Evolutionary conservation across 257 asterid genomes (phyloP).

Genomic region (Solanum okadae): DNA sequence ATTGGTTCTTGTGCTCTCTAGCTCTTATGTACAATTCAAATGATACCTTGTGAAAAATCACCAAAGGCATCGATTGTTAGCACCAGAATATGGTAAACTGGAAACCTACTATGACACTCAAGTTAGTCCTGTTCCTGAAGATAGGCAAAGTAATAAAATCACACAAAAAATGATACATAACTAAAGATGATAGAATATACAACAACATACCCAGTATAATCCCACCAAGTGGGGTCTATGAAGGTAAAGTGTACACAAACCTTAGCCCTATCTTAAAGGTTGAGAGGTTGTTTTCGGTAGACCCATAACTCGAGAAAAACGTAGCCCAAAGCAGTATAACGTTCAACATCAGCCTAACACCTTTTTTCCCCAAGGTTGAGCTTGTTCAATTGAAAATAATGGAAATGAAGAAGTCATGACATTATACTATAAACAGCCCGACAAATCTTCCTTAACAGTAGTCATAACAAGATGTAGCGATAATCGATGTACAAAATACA

Average conservation of each 20-base stretch:
- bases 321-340: background rate
- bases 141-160: background rate
- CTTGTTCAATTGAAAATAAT: background rate
- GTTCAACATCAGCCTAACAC: background rate
- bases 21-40: background rate
- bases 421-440: background rate
- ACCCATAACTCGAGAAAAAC: background rate
- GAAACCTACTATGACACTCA: background rate
- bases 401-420: background rate
- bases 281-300: background rate
- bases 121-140: background rate
- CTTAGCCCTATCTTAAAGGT: background rate
- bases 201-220: background rate
- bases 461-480: background rate
- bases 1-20: background rate
- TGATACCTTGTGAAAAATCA: background rate
- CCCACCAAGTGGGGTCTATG: background rate
- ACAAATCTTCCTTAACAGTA: background rate
- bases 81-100: background rate
- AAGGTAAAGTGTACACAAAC: background rate
- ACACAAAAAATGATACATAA: background rate
- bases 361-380: background rate
- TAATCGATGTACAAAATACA: background rate
- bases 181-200: background rate
- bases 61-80: background rate